Evolutionary conservation across 2,329 filamentous ascomycete species (phyloP).

Genomic region (Kalaharituber pfeilii): DNA sequence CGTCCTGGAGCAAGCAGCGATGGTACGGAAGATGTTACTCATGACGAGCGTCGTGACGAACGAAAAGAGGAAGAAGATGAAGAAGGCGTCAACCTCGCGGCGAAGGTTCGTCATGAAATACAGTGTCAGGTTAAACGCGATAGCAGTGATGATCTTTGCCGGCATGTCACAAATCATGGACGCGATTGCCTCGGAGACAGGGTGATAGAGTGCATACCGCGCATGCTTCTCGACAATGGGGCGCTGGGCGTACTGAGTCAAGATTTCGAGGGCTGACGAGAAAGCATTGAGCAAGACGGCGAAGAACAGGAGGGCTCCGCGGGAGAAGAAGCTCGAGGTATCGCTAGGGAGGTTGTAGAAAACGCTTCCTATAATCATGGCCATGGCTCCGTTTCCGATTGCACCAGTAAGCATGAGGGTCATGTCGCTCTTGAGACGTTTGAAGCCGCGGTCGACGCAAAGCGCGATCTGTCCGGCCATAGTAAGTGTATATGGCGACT

Average conservation of each 20-base stretch:
- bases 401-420: conserved; percentile 51
- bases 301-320: conserved; percentile 71
- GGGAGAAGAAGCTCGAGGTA: conserved; percentile 59
- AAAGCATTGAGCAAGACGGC: conserved; percentile 64
- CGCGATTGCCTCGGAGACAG: conserved; percentile 69
- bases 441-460: conserved; percentile 66
- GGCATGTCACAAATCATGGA: conserved; percentile 79
- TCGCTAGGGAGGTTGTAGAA: conserved; percentile 55
- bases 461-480: conserved; percentile 56
- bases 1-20: conserved; percentile 44
- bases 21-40: conserved; percentile 47
- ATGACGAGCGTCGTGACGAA: conserved; percentile 39
- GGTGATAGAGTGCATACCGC: conserved; percentile 76
- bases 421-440: conserved; percentile 58
- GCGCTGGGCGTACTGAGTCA: conserved; percentile 73
- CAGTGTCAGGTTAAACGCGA: conserved; percentile 44
- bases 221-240: conserved; percentile 48
- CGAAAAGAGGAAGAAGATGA: conserved; percentile 47
- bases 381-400: conserved; percentile 56
- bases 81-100: conserved; percentile 45
- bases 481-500: conserved; percentile 60
- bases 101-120: conserved; percentile 48
- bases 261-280: conserved; percentile 36
- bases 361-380: conserved; percentile 59
- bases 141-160: conserved; percentile 74